phyloP scores from a whole-genome alignment of 306 rosid species.

The Prunus dulcis region DNA sequence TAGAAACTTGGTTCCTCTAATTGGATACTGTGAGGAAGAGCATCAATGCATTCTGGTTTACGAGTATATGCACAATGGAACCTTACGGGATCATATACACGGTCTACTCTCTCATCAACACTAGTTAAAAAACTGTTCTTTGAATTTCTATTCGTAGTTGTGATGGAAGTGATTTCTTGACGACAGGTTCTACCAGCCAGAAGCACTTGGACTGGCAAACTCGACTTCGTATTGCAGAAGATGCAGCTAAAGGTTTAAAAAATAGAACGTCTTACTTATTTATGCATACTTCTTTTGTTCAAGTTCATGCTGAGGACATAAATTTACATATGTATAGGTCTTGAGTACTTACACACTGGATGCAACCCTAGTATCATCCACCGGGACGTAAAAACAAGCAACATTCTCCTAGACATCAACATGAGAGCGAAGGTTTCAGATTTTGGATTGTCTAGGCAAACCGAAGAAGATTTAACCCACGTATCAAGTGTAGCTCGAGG shows the following conservation, averaged over 20 bases:
- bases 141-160: slow-evolving; percentile 12
- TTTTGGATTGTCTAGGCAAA: slow-evolving; percentile 86
- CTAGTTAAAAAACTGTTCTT: neutral
- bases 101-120: slow-evolving; percentile 41
- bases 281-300: slow-evolving; percentile 12
- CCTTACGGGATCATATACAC: slow-evolving; percentile 79
- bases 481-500: slow-evolving; percentile 91
- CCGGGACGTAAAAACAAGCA: slow-evolving; percentile 92
- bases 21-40: slow-evolving; percentile 94
- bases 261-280: slow-evolving; percentile 18
- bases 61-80: slow-evolving; percentile 97
- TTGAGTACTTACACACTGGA: slow-evolving; percentile 93
- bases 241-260: slow-evolving; percentile 82
- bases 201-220: slow-evolving; percentile 70
- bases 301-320: slow-evolving; percentile 21
- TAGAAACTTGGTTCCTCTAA: slow-evolving; percentile 93
- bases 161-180: slow-evolving; percentile 22
- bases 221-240: slow-evolving; percentile 91
- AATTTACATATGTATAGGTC: slow-evolving; percentile 52
- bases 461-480: slow-evolving; percentile 94
- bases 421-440: slow-evolving; percentile 98
- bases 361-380: slow-evolving; percentile 98
- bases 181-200: slow-evolving; percentile 56
- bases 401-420: slow-evolving; percentile 86
- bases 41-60: slow-evolving; percentile 79